Percentiles rank a stretch among this genome's conserved stretches.
These are phyloP conservation scores for Porogramme epimiltina DNA, from an alignment of 1,284 basidiomycete genomes.

Conservation along the genomic window DNA sequence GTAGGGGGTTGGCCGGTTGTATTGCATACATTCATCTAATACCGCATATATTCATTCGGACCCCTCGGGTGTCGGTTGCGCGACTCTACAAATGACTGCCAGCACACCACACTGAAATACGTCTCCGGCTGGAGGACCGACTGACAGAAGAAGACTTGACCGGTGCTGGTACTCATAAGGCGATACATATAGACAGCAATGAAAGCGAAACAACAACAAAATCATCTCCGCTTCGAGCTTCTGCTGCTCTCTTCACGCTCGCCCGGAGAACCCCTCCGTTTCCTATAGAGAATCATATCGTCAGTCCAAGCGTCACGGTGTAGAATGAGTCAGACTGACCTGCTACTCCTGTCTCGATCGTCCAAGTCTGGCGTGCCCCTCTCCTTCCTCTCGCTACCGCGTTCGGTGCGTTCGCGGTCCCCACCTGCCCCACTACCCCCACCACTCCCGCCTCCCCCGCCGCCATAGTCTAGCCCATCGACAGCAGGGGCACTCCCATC, in stretches of 20 bases:
- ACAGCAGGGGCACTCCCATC: constrained; percentile 78
- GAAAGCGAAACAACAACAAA: background rate
- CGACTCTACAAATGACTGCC: too few species aligned
- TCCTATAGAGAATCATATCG: constrained; percentile 21
- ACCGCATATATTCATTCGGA: background rate
- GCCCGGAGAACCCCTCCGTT: constrained; percentile 32
- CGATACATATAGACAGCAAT: background rate
- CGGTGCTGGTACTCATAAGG: background rate
- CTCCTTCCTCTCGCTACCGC: constrained; percentile 16
- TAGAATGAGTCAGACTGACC: constrained; percentile 24
- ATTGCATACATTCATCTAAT: constrained; percentile 20
- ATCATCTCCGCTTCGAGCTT: constrained; percentile 35
- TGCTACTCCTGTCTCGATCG: constrained; percentile 29
- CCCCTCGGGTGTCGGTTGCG: too few species aligned
- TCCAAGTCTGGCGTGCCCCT: constrained; percentile 28
- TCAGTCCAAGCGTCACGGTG: background rate
- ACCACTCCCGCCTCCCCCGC: constrained; percentile 41
- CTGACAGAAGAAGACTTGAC: background rate
- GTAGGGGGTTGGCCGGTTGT: constrained; percentile 10
- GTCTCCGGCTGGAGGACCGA: too few species aligned
- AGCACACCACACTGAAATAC: too few species aligned
- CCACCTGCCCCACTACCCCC: constrained; percentile 22
- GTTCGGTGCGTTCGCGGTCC: constrained; percentile 10
- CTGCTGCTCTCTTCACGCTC: constrained; percentile 31
- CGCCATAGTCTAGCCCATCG: constrained; percentile 84